Evolutionary conservation across 208 protist species (phyloP).

Genomic region (Wallacemonas rigidus): DNA sequence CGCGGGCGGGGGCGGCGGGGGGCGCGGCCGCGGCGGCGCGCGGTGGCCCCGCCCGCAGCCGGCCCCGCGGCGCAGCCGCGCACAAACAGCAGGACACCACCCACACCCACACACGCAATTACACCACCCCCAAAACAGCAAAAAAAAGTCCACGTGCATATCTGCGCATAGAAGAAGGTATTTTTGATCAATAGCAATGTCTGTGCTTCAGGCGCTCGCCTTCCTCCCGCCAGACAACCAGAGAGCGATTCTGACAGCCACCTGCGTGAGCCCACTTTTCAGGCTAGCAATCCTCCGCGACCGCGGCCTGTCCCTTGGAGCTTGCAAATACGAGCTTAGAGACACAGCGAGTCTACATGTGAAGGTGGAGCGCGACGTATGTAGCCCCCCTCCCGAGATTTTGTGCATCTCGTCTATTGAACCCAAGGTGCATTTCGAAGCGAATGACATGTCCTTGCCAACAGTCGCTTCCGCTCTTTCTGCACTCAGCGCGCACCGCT

Average conservation of each 20-base stretch:
- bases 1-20: no score
- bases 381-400: not conserved
- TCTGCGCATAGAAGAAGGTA: no score
- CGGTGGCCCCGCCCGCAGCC: no score
- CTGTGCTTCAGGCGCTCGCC: not conserved
- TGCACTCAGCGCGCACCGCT: not conserved
- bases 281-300: not conserved
- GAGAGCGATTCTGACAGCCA: not conserved
- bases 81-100: no score
- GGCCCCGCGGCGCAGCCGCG: no score
- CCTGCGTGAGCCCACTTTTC: not conserved
- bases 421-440: not conserved
- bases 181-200: not conserved
- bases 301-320: not conserved
- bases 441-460: not conserved
- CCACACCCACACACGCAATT: no score
- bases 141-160: no score
- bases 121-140: no score
- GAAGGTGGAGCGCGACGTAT: not conserved
- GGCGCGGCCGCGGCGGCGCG: no score
- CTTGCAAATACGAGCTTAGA: not conserved
- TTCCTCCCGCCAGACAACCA: not conserved
- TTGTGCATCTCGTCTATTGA: not conserved
- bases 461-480: not conserved
- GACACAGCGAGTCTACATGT: not conserved